Evolutionary conservation across 805 yeast species (phyloP).

Genomic region (Yamadazyma scolyti): DNA sequence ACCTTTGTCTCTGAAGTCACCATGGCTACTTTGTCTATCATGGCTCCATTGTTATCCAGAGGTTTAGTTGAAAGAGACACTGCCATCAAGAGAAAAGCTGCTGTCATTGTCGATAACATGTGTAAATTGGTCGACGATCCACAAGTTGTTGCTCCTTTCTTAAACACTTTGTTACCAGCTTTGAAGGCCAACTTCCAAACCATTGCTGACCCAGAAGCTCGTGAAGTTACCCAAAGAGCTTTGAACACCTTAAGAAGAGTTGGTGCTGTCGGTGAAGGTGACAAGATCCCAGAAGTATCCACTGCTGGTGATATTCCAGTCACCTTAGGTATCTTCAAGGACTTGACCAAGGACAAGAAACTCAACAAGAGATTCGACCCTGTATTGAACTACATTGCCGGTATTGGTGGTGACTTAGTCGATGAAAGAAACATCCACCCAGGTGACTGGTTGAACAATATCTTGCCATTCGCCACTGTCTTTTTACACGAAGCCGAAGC

Average conservation of each 20-base stretch:
- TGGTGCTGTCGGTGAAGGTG: conserved; percentile 92
- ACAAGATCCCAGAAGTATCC: conserved; percentile 92
- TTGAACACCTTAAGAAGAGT: conserved; percentile 97
- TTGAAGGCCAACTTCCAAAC: conserved; percentile 89
- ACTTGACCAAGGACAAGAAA: conserved; percentile 65
- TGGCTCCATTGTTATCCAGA: conserved; percentile 98
- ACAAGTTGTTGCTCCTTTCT: conserved; percentile 99
- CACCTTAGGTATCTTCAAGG: conserved; percentile 76
- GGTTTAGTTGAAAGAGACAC: conserved; percentile 99
- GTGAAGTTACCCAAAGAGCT: conserved; percentile 97
- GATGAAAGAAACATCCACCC: conserved; percentile 95
- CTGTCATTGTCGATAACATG: conserved; percentile 99
- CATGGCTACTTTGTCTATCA: conserved; percentile 97
- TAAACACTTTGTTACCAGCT: conserved; percentile 93
- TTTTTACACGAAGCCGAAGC: conserved; percentile 93
- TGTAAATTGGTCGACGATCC: conserved; percentile 99
- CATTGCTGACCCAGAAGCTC: conserved; percentile 99
- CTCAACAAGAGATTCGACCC: conserved; percentile 66
- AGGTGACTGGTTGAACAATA: conserved; percentile 81
- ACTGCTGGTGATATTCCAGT: conserved; percentile 96
- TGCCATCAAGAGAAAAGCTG: conserved; percentile 98
- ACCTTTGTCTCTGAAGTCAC: conserved; percentile 99
- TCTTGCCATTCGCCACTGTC: conserved; percentile 92
- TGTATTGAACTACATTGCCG: conserved; percentile 81
- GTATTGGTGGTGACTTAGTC: conserved; percentile 97